Conservation (phyloP, 371 early-diverging fungal genomes). For the Mucor lusitanicus region DNA sequence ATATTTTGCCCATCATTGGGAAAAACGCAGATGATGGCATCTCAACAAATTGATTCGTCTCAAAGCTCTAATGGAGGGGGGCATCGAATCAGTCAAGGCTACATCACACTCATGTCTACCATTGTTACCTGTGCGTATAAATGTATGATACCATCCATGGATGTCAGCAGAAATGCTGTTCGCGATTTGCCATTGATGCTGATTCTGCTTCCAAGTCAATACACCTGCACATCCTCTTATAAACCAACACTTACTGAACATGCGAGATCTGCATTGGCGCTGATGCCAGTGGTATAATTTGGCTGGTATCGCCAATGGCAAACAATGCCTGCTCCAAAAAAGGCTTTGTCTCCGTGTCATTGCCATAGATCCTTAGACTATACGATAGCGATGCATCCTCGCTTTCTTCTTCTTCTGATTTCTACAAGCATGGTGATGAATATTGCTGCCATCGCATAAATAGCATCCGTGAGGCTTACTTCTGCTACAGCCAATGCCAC, state of each 20-base stretch:
- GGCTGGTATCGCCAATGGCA: constrained; percentile 29
- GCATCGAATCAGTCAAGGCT: background rate
- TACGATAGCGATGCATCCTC: constrained; percentile 23
- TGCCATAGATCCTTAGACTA: constrained; percentile 38
- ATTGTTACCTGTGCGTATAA: constrained; percentile 35
- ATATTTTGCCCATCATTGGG: constrained; percentile 43
- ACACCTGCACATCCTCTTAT: no score
- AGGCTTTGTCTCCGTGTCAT: constrained; percentile 19
- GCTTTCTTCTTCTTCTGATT: constrained; percentile 22
- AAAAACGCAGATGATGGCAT: constrained; percentile 32
- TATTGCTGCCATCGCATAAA: background rate
- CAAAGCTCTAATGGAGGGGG: constrained; percentile 1
- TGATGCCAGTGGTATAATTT: constrained; percentile 38
- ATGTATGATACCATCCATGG: constrained; percentile 48
- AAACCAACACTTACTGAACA: constrained; percentile 26
- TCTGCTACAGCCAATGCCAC: constrained; percentile 45
- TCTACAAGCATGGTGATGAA: constrained; percentile 15
- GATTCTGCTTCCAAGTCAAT: constrained; percentile 11
- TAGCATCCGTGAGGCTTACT: constrained; percentile 5
- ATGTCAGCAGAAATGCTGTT: constrained; percentile 40
- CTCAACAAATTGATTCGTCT: constrained; percentile 27
- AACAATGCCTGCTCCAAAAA: constrained; percentile 46
- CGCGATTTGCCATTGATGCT: constrained; percentile 19
- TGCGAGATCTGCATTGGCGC: constrained; percentile 56
- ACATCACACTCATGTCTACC: background rate